A percentile compares a stretch with the other conserved stretches of the same genome.
Evolutionary conservation across 257 asterid genomes (phyloP).

Genomic region (Solanum bulbocastanum): DNA sequence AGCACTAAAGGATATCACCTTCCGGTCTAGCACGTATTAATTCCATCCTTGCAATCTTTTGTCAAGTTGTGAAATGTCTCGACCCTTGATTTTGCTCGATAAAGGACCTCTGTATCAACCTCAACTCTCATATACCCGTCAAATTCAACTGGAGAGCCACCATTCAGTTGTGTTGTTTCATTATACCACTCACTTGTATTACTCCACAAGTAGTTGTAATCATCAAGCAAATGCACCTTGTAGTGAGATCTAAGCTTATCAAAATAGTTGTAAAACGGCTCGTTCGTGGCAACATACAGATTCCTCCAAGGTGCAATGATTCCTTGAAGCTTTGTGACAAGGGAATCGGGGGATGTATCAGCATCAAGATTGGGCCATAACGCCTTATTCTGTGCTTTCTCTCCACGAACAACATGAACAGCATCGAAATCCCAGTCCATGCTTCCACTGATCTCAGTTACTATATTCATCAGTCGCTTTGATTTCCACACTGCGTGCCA

Average conservation of each 20-base stretch:
- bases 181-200: conserved; percentile 89
- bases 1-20: background rate
- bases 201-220: conserved; percentile 72
- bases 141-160: conserved; percentile 63
- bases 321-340: conserved; percentile 53
- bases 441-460: conserved; percentile 81
- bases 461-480: conserved; percentile 84
- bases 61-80: conserved; percentile 93
- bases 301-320: conserved; percentile 64
- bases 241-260: conserved; percentile 92
- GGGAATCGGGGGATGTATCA: conserved; percentile 85
- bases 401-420: conserved; percentile 83
- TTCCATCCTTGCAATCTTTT: conserved; percentile 85
- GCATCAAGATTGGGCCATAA: conserved; percentile 82
- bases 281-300: conserved; percentile 81
- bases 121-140: conserved; percentile 94
- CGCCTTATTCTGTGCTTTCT: conserved; percentile 62
- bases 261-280: conserved; percentile 73
- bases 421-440: conserved; percentile 99
- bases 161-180: conserved; percentile 57
- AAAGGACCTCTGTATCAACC: conserved; percentile 92
- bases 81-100: conserved; percentile 64
- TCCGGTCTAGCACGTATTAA: conserved; percentile 56
- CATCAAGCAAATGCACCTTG: conserved; percentile 85
- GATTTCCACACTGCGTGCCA: conserved; percentile 91